Percentiles rank a stretch among this genome's conserved stretches.
Conservation (phyloP, 2,329 filamentous ascomycete genomes). For the Sphaerostilbella broomeana region DNA sequence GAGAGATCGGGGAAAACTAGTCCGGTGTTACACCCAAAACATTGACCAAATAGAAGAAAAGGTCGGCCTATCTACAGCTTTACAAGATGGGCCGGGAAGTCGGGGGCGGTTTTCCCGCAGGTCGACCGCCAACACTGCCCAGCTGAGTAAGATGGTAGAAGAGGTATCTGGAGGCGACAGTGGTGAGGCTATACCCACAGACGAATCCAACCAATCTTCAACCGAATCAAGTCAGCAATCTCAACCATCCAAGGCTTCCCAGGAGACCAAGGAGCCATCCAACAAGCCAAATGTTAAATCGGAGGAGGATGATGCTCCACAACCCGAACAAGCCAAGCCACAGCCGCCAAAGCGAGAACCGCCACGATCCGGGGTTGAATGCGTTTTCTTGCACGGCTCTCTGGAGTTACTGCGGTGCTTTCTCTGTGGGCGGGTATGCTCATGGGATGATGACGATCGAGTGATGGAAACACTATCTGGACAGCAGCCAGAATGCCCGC, state of each 20-base stretch:
- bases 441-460: slow-evolving; percentile 53
- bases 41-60: slow-evolving; percentile 69
- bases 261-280: not conserved
- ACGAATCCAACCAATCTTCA: slow-evolving; percentile 16
- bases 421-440: slow-evolving; percentile 49
- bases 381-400: slow-evolving; percentile 68
- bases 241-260: slow-evolving; percentile 1
- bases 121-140: slow-evolving; percentile 29
- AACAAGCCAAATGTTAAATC: slow-evolving; percentile 4
- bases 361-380: slow-evolving; percentile 46
- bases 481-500: slow-evolving; percentile 60
- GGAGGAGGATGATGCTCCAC: slow-evolving; percentile 17
- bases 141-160: slow-evolving; percentile 33
- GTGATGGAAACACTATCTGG: slow-evolving; percentile 54
- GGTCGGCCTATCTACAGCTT: slow-evolving; percentile 58
- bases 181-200: slow-evolving; percentile 17
- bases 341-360: slow-evolving; percentile 20
- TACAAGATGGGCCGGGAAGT: slow-evolving; percentile 55
- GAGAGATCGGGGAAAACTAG: slow-evolving; percentile 59
- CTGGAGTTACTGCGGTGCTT: slow-evolving; percentile 58
- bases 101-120: slow-evolving; percentile 52
- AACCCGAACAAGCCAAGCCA: slow-evolving; percentile 16
- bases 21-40: slow-evolving; percentile 69
- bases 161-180: slow-evolving; percentile 21
- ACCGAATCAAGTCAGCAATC: slow-evolving; percentile 12